Percentiles rank a stretch among this genome's conserved stretches.
These are phyloP conservation scores for Mucor mucedo DNA, from an alignment of 371 early-diverging fungal species.

Conservation along the genomic window DNA sequence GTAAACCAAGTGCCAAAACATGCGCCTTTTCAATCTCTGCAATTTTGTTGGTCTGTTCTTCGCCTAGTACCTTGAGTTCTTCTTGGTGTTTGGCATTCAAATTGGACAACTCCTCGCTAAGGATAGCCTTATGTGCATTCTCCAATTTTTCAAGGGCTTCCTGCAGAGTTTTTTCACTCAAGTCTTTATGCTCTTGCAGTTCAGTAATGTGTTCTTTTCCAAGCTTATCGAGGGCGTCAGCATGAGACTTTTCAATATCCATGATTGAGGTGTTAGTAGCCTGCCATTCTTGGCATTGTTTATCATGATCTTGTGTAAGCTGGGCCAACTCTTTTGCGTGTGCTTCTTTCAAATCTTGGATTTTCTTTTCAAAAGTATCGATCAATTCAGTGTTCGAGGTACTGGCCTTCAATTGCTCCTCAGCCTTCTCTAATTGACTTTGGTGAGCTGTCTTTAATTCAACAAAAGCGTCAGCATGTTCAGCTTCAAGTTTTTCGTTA, in stretches of 20 bases:
- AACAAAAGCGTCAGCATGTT: slow-evolving; percentile 3
- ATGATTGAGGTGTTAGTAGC: not conserved
- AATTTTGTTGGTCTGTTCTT: slow-evolving; percentile 9
- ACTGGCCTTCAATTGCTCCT: slow-evolving; percentile 4
- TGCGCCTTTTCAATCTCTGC: slow-evolving; percentile 1
- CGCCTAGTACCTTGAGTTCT: slow-evolving; percentile 4
- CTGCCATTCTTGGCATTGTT: slow-evolving; percentile 26
- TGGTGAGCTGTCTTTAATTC: slow-evolving; percentile 11
- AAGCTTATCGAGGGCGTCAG: slow-evolving; percentile 12
- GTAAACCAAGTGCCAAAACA: not conserved
- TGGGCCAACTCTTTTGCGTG: slow-evolving; percentile 31
- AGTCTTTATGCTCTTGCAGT: slow-evolving; percentile 8
- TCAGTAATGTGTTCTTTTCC: slow-evolving; percentile 18
- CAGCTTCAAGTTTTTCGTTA: not conserved
- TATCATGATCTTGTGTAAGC: slow-evolving; percentile 21
- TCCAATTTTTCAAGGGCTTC: slow-evolving; percentile 12
- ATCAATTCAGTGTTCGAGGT: not conserved
- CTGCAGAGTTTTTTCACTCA: not conserved
- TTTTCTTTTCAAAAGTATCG: slow-evolving; percentile 21
- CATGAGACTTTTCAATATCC: slow-evolving; percentile 14
- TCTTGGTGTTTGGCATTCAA: slow-evolving; percentile 8
- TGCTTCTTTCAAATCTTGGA: slow-evolving; percentile 26
- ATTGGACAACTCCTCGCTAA: slow-evolving; percentile 2
- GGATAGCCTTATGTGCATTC: not conserved
- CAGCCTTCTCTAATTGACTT: slow-evolving; percentile 8